Evolutionary conservation across 495 filamentous ascomycete species (phyloP).

Genomic region (Pyrenopolyporus hunteri): DNA sequence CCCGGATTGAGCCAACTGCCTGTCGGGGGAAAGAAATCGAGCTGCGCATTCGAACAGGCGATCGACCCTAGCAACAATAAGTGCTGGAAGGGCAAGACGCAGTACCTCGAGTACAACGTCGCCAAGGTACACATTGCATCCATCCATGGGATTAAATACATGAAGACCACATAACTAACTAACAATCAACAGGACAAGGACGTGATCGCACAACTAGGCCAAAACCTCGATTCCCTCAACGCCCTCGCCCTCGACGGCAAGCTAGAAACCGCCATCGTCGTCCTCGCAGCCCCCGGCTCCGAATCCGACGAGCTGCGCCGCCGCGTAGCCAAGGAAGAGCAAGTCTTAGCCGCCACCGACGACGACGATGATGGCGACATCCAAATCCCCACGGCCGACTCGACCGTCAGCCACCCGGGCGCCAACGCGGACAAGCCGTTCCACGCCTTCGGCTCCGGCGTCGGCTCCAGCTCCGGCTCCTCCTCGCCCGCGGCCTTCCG

Average conservation of each 20-base stretch:
- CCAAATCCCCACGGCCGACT: conserved; percentile 34
- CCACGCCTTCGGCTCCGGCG: conserved; percentile 36
- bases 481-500: conserved; percentile 4
- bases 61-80: conserved; percentile 49
- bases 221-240: conserved; percentile 43
- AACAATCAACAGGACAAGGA: conserved; percentile 36
- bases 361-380: not conserved
- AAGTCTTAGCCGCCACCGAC: conserved; percentile 42
- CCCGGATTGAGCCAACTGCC: conserved; percentile 45
- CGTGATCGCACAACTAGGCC: conserved; percentile 39
- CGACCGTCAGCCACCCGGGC: conserved; percentile 17
- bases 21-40: conserved; percentile 41
- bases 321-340: conserved; percentile 40
- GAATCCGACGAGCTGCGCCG: conserved; percentile 45
- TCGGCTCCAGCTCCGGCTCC: conserved; percentile 25
- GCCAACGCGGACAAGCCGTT: conserved; percentile 30
- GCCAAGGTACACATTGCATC: conserved; percentile 41
- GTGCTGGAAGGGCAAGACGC: conserved; percentile 55
- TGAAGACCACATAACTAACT: not conserved
- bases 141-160: no score
- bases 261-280: conserved; percentile 55
- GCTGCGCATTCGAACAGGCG: conserved; percentile 47
- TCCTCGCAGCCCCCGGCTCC: conserved; percentile 43
- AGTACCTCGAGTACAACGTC: conserved; percentile 52
- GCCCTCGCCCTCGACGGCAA: conserved; percentile 44